Evolutionary conservation across 2,329 filamentous ascomycete species (phyloP).

Genomic region (Myriangium duriaei): DNA sequence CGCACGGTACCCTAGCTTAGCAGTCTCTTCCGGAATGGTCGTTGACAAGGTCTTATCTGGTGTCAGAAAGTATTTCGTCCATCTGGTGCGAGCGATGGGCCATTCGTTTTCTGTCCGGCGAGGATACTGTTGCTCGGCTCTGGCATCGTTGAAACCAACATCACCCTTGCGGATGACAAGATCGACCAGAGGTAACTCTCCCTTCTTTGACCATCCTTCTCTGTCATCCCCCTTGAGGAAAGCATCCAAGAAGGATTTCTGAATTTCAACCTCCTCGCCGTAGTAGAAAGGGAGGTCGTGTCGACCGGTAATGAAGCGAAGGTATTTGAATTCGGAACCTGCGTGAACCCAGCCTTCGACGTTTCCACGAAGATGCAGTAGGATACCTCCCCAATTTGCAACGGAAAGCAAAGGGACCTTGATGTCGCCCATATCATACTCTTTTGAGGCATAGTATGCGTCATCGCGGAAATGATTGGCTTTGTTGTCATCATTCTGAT

Average conservation of each 20-base stretch:
- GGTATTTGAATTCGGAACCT: constrained; percentile 52
- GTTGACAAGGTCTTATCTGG: constrained; percentile 31
- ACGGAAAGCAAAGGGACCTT: constrained; percentile 53
- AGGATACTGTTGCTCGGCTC: constrained; percentile 42
- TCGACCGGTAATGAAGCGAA: constrained; percentile 54
- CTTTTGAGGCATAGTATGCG: constrained; percentile 48
- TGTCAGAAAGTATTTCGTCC: constrained; percentile 48
- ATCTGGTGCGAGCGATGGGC: constrained; percentile 52
- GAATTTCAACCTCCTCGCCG: constrained; percentile 51
- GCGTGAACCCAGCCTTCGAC: constrained; percentile 51
- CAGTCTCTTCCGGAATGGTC: constrained; percentile 16
- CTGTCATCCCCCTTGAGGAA: constrained; percentile 55
- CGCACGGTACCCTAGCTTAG: constrained; percentile 44
- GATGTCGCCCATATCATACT: constrained; percentile 52
- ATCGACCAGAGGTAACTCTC: constrained; percentile 46
- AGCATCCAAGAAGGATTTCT: constrained; percentile 53
- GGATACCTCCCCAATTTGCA: constrained; percentile 58
- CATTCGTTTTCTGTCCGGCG: constrained; percentile 47
- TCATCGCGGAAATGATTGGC: constrained; percentile 46
- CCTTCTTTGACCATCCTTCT: constrained; percentile 43
- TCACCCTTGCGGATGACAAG: constrained; percentile 52
- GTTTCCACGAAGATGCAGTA: constrained; percentile 56
- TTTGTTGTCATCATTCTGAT: constrained; percentile 29
- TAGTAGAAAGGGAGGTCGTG: constrained; percentile 64
- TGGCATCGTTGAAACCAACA: constrained; percentile 48